A percentile compares a stretch with the other conserved stretches of the same genome.
Evolutionary conservation across 768 basidiomycete genomes (phyloP).

Genomic region (Kwoniella newhampshirensis): DNA sequence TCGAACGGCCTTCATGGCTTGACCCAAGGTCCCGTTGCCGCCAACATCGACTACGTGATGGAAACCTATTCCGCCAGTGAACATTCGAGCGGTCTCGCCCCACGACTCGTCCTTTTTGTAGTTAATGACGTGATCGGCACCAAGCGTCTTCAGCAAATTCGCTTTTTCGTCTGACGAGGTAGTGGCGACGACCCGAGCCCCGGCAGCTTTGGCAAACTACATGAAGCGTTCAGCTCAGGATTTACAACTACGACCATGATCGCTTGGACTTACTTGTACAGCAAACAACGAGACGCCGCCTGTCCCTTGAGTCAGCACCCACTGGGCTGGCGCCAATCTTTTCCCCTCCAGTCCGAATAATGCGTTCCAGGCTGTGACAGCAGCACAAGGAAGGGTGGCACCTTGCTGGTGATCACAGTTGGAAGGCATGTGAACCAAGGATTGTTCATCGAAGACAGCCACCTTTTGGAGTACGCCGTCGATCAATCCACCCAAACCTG

Average conservation of each 20-base stretch:
- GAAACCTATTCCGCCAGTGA: slow-evolving; percentile 27
- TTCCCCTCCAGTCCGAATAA: slow-evolving; percentile 23
- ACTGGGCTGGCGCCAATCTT: slow-evolving; percentile 20
- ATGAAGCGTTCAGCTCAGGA: neutral
- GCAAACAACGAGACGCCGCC: slow-evolving; percentile 34
- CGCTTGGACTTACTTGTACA: slow-evolving; percentile 18
- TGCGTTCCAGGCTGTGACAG: slow-evolving; percentile 32
- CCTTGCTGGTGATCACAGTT: slow-evolving; percentile 17
- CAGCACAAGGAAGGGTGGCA: slow-evolving; percentile 30
- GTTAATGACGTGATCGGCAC: slow-evolving; percentile 32
- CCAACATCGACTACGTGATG: slow-evolving; percentile 34
- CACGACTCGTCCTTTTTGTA: slow-evolving; percentile 24
- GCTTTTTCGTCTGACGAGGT: slow-evolving; percentile 25
- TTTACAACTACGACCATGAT: neutral
- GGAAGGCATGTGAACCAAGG: slow-evolving; percentile 16
- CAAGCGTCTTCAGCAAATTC: slow-evolving; percentile 17
- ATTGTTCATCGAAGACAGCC: slow-evolving; percentile 10
- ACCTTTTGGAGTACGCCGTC: slow-evolving; percentile 15
- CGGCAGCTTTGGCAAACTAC: slow-evolving; percentile 30
- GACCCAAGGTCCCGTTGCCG: slow-evolving; percentile 25
- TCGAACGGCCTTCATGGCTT: slow-evolving; percentile 26
- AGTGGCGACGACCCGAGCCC: slow-evolving; percentile 24
- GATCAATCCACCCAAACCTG: slow-evolving; percentile 14
- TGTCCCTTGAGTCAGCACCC: slow-evolving; percentile 30
- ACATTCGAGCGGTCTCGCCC: slow-evolving; percentile 15